These are phyloP conservation scores for Cenococcum geophilum DNA, from an alignment of 495 filamentous ascomycete genomes.

Conservation along the genomic window DNA sequence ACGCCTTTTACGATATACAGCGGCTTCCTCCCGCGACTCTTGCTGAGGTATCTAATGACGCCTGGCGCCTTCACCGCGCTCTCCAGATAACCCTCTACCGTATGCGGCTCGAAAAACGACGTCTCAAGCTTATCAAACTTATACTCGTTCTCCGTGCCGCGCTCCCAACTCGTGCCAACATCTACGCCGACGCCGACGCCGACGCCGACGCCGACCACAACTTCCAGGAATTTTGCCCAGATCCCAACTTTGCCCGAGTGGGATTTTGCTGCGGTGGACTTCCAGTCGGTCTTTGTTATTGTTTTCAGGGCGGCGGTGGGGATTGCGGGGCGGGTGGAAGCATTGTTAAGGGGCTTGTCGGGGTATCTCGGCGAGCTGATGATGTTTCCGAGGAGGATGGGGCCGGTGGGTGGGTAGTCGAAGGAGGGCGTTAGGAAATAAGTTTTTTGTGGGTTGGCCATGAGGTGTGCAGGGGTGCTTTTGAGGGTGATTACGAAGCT, in stretches of 20 bases:
- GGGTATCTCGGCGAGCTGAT: not conserved
- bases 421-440: slow-evolving; percentile 11
- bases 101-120: not conserved
- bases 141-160: no score
- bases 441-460: slow-evolving; percentile 9
- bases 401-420: slow-evolving; percentile 8
- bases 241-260: not conserved
- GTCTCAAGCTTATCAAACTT: no score
- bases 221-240: not conserved
- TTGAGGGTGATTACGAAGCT: no score
- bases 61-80: not conserved
- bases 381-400: slow-evolving; percentile 4
- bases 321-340: not conserved
- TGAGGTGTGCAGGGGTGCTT: not conserved
- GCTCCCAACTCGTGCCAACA: not conserved
- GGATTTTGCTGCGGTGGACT: slow-evolving; percentile 2
- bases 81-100: no score
- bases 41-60: not conserved
- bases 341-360: slow-evolving; percentile 4
- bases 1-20: slow-evolving; percentile 16
- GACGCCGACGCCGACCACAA: no score
- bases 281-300: slow-evolving; percentile 9
- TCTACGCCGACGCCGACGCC: no score
- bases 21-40: slow-evolving; percentile 1
- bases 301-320: not conserved